These are phyloP conservation scores for Marasmius oreades DNA, from an alignment of 1,284 basidiomycete genomes.

Conservation along the genomic window DNA sequence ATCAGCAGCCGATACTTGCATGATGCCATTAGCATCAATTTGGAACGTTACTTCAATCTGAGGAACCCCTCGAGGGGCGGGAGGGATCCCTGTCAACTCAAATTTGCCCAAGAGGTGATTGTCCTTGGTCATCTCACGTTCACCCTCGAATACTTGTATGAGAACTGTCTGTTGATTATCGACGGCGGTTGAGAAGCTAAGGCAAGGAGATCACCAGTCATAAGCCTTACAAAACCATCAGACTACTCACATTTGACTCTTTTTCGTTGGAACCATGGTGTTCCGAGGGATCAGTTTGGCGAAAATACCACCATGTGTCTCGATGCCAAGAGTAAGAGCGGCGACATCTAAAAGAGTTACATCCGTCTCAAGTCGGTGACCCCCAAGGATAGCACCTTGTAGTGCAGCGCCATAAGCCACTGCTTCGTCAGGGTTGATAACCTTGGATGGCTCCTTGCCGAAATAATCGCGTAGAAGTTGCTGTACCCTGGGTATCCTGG, in stretches of 20 bases:
- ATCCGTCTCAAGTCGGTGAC: conserved; percentile 61
- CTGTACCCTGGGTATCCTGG: conserved; percentile 86
- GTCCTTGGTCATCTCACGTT: conserved; percentile 81
- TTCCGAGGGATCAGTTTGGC: conserved; percentile 81
- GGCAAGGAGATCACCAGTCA: conserved; percentile 1
- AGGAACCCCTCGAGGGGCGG: conserved; percentile 79
- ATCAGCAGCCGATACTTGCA: conserved; percentile 70
- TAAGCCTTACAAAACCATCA: not conserved
- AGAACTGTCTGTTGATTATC: conserved; percentile 61
- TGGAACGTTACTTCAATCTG: conserved; percentile 86
- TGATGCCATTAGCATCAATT: conserved; percentile 74
- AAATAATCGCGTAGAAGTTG: conserved; percentile 87
- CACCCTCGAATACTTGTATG: conserved; percentile 82
- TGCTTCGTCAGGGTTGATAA: conserved; percentile 92
- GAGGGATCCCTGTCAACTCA: conserved; percentile 79
- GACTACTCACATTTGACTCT: conserved; percentile 46
- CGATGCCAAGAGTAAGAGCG: conserved; percentile 84
- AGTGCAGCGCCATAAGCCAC: conserved; percentile 92
- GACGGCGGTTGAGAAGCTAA: conserved; percentile 60
- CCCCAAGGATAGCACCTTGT: conserved; percentile 84
- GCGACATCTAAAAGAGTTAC: conserved; percentile 72
- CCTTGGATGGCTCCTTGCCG: conserved; percentile 77
- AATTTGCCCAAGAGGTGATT: conserved; percentile 87
- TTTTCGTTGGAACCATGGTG: conserved; percentile 88
- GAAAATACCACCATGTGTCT: conserved; percentile 87